These are phyloP conservation scores for Dendrobium chrysotoxum DNA, from an alignment of 106 monocot genomes.

Conservation along the genomic window DNA sequence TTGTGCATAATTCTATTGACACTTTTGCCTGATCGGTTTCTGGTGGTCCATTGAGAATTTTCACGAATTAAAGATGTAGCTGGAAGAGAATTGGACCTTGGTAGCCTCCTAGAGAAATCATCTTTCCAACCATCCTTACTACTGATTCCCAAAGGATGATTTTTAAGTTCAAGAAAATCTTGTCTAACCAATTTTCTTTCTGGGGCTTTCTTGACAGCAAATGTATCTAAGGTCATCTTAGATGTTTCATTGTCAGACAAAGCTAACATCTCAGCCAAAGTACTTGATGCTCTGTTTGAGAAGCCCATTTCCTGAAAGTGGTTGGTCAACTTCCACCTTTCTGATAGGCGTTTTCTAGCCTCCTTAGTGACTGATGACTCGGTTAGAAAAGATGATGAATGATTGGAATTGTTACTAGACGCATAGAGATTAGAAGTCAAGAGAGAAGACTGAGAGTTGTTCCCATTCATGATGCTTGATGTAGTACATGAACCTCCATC, in stretches of 20 bases:
- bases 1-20: slow-evolving; percentile 24
- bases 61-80: slow-evolving; percentile 21
- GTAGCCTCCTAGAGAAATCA: slow-evolving; percentile 20
- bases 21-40: slow-evolving; percentile 12
- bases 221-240: background rate
- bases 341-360: slow-evolving; percentile 63
- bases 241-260: slow-evolving; percentile 6
- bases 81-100: slow-evolving; percentile 54
- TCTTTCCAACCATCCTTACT: slow-evolving; percentile 45
- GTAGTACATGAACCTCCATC: slow-evolving; percentile 14
- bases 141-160: slow-evolving; percentile 35
- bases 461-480: slow-evolving; percentile 6
- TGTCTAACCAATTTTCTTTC: slow-evolving; percentile 5
- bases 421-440: slow-evolving; percentile 21
- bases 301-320: slow-evolving; percentile 18
- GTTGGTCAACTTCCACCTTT: slow-evolving; percentile 50
- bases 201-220: background rate
- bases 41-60: slow-evolving; percentile 24
- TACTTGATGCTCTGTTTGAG: slow-evolving; percentile 26
- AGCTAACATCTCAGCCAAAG: slow-evolving; percentile 64
- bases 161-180: slow-evolving; percentile 9
- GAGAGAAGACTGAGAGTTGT: slow-evolving; percentile 6
- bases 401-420: slow-evolving; percentile 14
- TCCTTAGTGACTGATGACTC: slow-evolving; percentile 54
- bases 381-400: slow-evolving; percentile 25